Evolutionary conservation across 345 rosid genomes (phyloP).

Genomic region (Populus tremula): DNA sequence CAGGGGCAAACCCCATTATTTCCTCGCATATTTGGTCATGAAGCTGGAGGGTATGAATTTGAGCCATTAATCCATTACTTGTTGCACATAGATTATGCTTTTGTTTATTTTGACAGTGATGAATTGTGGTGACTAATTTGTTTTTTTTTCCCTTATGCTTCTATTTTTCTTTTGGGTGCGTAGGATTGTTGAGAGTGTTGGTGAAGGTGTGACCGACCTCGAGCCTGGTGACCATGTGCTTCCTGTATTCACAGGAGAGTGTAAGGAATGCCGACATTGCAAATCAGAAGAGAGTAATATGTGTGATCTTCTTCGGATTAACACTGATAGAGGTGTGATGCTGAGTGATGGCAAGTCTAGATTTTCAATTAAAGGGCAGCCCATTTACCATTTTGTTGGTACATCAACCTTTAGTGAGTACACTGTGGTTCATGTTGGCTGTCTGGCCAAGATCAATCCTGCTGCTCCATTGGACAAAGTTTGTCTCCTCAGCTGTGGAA

Average conservation of each 20-base stretch:
- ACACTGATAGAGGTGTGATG: slow-evolving; percentile 39
- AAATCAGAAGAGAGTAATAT: slow-evolving; percentile 37
- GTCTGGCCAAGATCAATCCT: slow-evolving; percentile 39
- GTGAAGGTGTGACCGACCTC: slow-evolving; percentile 36
- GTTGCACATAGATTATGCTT: background rate
- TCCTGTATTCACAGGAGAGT: slow-evolving; percentile 43
- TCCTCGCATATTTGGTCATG: slow-evolving; percentile 24
- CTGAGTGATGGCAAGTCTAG: slow-evolving; percentile 37
- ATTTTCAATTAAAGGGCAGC: slow-evolving; percentile 40
- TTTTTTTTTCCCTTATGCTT: no score
- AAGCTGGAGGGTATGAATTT: slow-evolving; percentile 18
- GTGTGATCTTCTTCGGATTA: slow-evolving; percentile 38
- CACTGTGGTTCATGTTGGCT: slow-evolving; percentile 36
- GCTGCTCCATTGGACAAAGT: slow-evolving; percentile 42
- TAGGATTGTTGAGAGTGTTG: slow-evolving; percentile 44
- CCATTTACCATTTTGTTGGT: slow-evolving; percentile 43
- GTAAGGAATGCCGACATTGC: slow-evolving; percentile 35
- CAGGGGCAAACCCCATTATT: slow-evolving; percentile 18
- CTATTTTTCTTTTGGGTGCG: background rate
- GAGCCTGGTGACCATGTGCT: slow-evolving; percentile 43
- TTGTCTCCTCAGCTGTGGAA: slow-evolving; percentile 40
- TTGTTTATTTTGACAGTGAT: background rate
- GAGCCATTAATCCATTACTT: background rate
- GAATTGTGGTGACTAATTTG: background rate
- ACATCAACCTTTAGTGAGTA: slow-evolving; percentile 43